phyloP scores from a whole-genome alignment of 2,329 filamentous ascomycete genomes.

The Xylaria multiplex region DNA sequence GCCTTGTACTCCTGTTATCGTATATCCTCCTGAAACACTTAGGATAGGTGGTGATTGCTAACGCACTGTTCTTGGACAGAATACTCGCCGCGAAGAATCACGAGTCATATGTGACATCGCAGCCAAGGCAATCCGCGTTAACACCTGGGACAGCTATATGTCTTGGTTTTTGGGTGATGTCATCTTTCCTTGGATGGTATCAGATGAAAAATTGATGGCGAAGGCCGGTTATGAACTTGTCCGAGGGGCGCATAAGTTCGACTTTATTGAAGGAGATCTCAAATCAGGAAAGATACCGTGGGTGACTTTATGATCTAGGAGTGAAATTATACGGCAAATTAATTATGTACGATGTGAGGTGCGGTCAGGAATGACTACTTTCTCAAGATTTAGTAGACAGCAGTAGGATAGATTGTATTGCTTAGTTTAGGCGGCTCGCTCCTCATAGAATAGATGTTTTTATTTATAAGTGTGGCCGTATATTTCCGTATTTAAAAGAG shows the following conservation, averaged over 20 bases:
- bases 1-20: neutral
- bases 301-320: neutral
- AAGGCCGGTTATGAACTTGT: conserved; percentile 17
- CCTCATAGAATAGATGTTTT: too few relatives aligned
- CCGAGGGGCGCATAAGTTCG: conserved; percentile 22
- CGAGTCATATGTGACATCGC: conserved; percentile 19
- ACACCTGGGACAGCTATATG: conserved; percentile 35
- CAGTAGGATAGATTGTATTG: too few relatives aligned
- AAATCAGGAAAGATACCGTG: conserved; percentile 34
- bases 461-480: too few relatives aligned
- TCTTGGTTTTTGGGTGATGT: conserved; percentile 31
- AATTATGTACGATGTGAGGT: neutral
- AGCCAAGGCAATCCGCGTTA: conserved; percentile 24
- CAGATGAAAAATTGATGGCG: conserved; percentile 9
- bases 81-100: conserved; percentile 29
- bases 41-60: neutral
- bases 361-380: conserved; percentile 6
- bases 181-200: conserved; percentile 23
- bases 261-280: conserved; percentile 26
- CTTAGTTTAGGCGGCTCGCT: neutral
- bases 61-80: neutral
- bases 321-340: too few relatives aligned
- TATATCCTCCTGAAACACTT: neutral
- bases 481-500: too few relatives aligned
- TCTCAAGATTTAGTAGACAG: neutral